Evolutionary conservation across 2,329 filamentous ascomycete species (phyloP), one percentile per base, ranked within the genome.

Genomic region (Grosmannia penicillata): DNA sequence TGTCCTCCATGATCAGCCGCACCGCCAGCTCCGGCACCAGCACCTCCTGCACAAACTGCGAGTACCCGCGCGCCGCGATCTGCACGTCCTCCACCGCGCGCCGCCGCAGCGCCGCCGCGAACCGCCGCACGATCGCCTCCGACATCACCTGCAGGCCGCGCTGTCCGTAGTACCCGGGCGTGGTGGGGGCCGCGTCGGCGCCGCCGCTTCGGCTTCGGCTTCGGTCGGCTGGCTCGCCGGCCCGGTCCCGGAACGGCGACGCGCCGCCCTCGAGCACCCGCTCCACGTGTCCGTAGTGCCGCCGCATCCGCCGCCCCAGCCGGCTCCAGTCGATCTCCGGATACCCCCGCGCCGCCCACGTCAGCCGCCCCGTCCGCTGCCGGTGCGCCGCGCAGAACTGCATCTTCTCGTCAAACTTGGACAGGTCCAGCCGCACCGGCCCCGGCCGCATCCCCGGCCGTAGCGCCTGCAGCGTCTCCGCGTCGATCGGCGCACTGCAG

Each of bases 161-260:
- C 3, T 78, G 70, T 2, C 86, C 86, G 56, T 93, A 94, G 57
- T 93, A 94, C 0, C 86, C 86, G 9, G 82, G 81, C 4, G 71
- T 76, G 23, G 79, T n/a, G 11, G 81, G 80, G 4, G 71, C 77
- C 23, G 80, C 66, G 74, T 42, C 72, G 68, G 37, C 7, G 23
- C 3, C 7, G 15, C 17, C 26, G 15, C 4, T n/a, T 10, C 22
- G 18, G 8, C n/a, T 29, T 15, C 11, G 2, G 3, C 22, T 14
- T 23, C n/a, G 68, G 36, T 72, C 61, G 40, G 82, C 60, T 21
- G 72, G 66, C 23, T 70, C 71, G 50, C 69, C 65, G 11, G 77
- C 78, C 3, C 61, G 56, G 39, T 66, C 65, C 31, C 82, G 61
- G 49, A 76, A 64, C 4, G 78, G 83, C 8, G 53, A 48, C 15